phyloP scores from a whole-genome alignment of 2,329 filamentous ascomycete species.

The Pseudonectria buxi region DNA sequence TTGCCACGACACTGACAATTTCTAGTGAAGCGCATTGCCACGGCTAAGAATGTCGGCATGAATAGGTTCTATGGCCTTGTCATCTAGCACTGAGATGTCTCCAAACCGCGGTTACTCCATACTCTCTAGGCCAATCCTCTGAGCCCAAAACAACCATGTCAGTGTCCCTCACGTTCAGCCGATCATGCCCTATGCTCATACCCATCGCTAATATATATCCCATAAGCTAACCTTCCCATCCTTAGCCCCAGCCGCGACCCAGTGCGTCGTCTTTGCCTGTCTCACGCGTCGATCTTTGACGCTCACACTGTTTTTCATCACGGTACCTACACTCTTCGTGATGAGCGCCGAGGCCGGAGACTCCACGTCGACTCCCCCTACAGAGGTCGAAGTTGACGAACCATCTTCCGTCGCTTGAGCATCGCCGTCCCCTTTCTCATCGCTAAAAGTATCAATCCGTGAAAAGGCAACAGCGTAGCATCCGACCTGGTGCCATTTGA shows the following conservation, averaged over 20 bases:
- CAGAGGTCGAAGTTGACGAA: background rate
- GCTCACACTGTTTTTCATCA: conserved; percentile 7
- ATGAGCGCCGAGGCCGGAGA: background rate
- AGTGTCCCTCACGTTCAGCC: too few species aligned
- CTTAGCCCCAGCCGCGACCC: conserved; percentile 85
- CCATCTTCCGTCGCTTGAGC: background rate
- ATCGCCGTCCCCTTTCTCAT: conserved; percentile 14
- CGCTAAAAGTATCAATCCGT: conserved; percentile 22
- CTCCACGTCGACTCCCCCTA: conserved; percentile 1
- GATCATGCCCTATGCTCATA: too few species aligned
- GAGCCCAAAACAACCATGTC: too few species aligned
- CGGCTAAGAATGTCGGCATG: conserved; percentile 1
- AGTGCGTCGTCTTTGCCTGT: conserved; percentile 68
- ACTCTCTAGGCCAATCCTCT: too few species aligned
- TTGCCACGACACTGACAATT: background rate
- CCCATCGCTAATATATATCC: conserved; percentile 74
- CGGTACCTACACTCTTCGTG: conserved; percentile 5
- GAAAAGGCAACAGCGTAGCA: conserved; percentile 78
- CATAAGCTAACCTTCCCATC: conserved; percentile 93
- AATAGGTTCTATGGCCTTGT: too few species aligned
- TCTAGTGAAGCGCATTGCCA: conserved; percentile 9
- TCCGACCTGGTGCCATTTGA: conserved; percentile 90
- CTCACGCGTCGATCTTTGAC: conserved; percentile 58
- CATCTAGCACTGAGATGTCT: too few species aligned
- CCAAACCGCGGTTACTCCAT: too few species aligned